Conservation (phyloP, 208 protist genomes). For the Histomonas meleagridis region DNA sequence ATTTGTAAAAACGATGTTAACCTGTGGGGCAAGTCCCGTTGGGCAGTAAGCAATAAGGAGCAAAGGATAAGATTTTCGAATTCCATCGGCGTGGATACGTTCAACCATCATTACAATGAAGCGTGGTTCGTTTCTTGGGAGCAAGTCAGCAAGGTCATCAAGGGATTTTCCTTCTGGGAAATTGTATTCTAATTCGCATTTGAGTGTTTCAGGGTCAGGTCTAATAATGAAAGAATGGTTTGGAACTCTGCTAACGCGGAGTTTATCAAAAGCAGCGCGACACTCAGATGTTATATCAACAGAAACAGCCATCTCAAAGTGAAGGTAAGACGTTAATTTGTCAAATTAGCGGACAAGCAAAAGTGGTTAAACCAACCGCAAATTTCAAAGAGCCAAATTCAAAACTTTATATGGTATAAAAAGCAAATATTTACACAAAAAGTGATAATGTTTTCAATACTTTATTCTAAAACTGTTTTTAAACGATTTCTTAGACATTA, state of each 20-base stretch:
- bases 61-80: constrained; percentile 29
- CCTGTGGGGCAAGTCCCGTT: neutral
- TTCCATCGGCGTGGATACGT: neutral
- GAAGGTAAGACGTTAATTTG: too few relatives aligned
- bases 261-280: neutral
- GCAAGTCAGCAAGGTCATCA: neutral
- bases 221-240: neutral
- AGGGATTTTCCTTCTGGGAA: neutral
- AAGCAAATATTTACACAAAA: too few relatives aligned
- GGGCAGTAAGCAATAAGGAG: constrained; percentile 19
- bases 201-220: neutral
- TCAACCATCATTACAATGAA: neutral
- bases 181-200: neutral
- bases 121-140: neutral
- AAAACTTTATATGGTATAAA: too few relatives aligned
- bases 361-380: neutral
- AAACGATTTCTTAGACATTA: too few relatives aligned
- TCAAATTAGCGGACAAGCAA: neutral
- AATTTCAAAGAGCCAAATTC: neutral
- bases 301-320: neutral
- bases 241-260: neutral
- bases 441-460: too few relatives aligned
- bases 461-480: too few relatives aligned
- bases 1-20: constrained; percentile 17
- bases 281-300: neutral